These are phyloP conservation scores for Psilocybe cubensis DNA, from an alignment of 768 basidiomycete genomes.

Conservation along the genomic window DNA sequence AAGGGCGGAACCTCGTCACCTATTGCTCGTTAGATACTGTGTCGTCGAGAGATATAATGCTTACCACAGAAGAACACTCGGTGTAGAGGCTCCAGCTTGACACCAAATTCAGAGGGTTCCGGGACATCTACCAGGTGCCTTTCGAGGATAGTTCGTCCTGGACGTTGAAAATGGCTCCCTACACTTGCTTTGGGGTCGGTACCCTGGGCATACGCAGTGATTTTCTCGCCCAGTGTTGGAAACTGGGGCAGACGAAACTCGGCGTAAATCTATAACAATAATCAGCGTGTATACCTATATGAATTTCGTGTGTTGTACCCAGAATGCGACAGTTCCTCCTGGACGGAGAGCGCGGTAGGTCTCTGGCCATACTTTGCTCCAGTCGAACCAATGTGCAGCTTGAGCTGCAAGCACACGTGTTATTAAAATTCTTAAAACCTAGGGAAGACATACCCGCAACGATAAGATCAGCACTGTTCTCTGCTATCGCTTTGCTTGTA, in stretches of 20 bases:
- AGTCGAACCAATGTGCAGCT: conserved; percentile 85
- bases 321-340: conserved; percentile 72
- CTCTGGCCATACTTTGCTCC: conserved; percentile 72
- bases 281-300: neutral
- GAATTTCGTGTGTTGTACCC: conserved; percentile 48
- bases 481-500: conserved; percentile 43
- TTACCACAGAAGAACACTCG: conserved; percentile 64
- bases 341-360: conserved; percentile 58
- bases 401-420: conserved; percentile 46
- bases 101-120: conserved; percentile 38
- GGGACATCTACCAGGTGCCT: conserved; percentile 73
- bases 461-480: conserved; percentile 65
- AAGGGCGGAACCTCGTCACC: conserved; percentile 45
- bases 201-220: conserved; percentile 68
- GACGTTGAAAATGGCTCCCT: conserved; percentile 80
- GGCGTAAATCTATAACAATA: conserved; percentile 55
- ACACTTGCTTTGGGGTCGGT: conserved; percentile 53
- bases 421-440: too few species aligned
- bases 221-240: conserved; percentile 59
- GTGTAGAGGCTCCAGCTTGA: conserved; percentile 44
- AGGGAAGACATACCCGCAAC: conserved; percentile 55
- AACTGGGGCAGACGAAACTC: conserved; percentile 71
- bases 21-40: conserved; percentile 11
- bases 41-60: conserved; percentile 8
- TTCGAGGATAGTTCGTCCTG: conserved; percentile 78